A percentile compares a stretch with the other conserved stretches of the same genome.
phyloP scores from a whole-genome alignment of 805 yeast genomes.

The Clavispora santaluciae region DNA sequence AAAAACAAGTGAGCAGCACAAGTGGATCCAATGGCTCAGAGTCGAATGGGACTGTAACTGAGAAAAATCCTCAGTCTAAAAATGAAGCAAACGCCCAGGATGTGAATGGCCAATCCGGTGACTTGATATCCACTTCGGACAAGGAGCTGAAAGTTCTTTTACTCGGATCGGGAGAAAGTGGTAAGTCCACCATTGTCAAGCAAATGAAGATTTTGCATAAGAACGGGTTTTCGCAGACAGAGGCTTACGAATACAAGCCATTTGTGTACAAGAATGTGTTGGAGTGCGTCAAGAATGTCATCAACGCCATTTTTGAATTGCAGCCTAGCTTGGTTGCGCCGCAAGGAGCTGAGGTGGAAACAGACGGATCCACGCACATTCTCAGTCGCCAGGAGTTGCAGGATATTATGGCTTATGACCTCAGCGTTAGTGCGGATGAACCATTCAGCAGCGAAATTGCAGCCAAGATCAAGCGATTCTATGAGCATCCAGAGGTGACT shows the following conservation, averaged over 20 bases:
- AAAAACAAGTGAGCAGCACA: neutral
- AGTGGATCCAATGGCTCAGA: neutral
- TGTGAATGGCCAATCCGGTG: slow-evolving; percentile 1
- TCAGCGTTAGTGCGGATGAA: slow-evolving; percentile 50
- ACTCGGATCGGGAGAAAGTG: slow-evolving; percentile 84
- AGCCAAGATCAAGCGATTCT: slow-evolving; percentile 44
- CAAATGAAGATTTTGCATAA: slow-evolving; percentile 79
- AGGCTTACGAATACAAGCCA: slow-evolving; percentile 67
- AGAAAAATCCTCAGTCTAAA: neutral
- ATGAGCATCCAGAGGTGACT: slow-evolving; percentile 55
- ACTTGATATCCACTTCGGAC: slow-evolving; percentile 11
- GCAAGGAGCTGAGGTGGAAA: slow-evolving; percentile 4
- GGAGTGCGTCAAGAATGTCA: slow-evolving; percentile 69
- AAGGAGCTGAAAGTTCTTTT: slow-evolving; percentile 68
- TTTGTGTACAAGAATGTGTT: slow-evolving; percentile 73
- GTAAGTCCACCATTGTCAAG: slow-evolving; percentile 75
- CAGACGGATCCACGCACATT: slow-evolving; percentile 13
- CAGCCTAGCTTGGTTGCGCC: slow-evolving; percentile 34
- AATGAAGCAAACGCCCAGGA: neutral
- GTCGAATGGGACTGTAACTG: neutral
- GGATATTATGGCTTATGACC: slow-evolving; percentile 41
- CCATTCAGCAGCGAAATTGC: slow-evolving; percentile 49
- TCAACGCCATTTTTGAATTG: slow-evolving; percentile 59
- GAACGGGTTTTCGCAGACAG: slow-evolving; percentile 66
- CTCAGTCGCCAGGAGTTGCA: slow-evolving; percentile 38